Evolutionary conservation across 139 green algal genomes (phyloP).

Genomic region (Micractinium sp.): DNA sequence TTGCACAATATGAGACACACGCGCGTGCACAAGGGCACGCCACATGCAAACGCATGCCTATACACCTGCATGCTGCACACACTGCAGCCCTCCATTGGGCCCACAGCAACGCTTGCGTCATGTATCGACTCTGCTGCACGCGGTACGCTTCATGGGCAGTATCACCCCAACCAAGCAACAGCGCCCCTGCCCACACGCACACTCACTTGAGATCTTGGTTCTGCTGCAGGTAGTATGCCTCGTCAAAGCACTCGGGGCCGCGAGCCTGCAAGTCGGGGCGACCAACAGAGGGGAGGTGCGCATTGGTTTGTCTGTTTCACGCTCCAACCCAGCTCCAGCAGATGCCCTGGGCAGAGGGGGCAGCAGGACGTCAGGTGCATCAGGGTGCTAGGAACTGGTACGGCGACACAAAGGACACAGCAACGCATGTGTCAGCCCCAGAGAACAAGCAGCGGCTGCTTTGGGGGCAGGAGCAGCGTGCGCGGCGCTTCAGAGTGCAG

Average conservation of each 20-base stretch:
- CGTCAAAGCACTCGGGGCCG: slow-evolving; percentile 69
- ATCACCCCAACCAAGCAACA: not conserved
- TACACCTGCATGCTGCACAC: too few species aligned
- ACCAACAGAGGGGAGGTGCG: not conserved
- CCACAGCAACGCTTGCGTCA: too few species aligned
- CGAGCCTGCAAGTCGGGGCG: slow-evolving; percentile 32
- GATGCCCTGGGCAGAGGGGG: too few species aligned
- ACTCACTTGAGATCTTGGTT: slow-evolving; percentile 64
- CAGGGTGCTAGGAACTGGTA: too few species aligned
- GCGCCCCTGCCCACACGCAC: too few species aligned
- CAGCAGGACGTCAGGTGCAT: too few species aligned
- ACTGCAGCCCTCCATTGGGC: too few species aligned
- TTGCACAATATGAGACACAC: too few species aligned
- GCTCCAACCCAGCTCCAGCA: not conserved
- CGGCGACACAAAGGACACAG: not conserved
- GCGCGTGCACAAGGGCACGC: too few species aligned
- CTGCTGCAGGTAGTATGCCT: slow-evolving; percentile 53
- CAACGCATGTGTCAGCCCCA: not conserved
- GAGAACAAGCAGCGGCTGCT: not conserved
- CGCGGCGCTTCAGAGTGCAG: not conserved
- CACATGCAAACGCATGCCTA: too few species aligned
- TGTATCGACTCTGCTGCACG: not conserved
- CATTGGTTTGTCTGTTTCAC: too few species aligned
- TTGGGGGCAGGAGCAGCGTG: not conserved
- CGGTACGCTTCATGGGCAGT: too few species aligned